A percentile compares a stretch with the other conserved stretches of the same genome.
Conservation (phyloP, 2,329 filamentous ascomycete genomes). For the Proliferodiscus dingleyae region DNA sequence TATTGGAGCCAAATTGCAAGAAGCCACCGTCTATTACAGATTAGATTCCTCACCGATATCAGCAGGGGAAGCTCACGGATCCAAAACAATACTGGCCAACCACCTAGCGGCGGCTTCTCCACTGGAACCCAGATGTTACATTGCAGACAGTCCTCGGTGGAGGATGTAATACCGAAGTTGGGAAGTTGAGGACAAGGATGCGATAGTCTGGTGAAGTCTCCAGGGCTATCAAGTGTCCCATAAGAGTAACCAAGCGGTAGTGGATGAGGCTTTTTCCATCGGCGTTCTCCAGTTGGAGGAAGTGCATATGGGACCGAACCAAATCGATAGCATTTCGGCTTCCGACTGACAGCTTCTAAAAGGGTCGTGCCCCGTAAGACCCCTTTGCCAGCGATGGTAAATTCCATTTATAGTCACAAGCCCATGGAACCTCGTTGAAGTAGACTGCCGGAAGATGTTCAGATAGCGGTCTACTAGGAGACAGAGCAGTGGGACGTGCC, state of each 20-base stretch:
- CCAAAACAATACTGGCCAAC: slow-evolving; percentile 2
- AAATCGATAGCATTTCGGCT: slow-evolving; percentile 10
- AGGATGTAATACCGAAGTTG: neutral
- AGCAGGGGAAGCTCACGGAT: slow-evolving; percentile 6
- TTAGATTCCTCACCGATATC: neutral
- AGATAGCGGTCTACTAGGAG: too few relatives aligned
- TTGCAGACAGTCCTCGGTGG: neutral
- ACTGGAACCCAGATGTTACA: neutral
- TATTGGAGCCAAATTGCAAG: slow-evolving; percentile 13
- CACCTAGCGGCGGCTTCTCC: neutral
- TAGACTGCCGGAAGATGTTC: too few relatives aligned
- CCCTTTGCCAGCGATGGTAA: slow-evolving; percentile 2
- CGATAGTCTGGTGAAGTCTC: slow-evolving; percentile 1
- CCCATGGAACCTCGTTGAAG: too few relatives aligned
- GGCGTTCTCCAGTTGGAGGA: neutral
- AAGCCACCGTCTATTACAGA: slow-evolving; percentile 11
- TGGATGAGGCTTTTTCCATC: neutral
- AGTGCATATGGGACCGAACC: neutral
- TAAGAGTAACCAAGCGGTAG: neutral
- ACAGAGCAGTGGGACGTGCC: too few relatives aligned
- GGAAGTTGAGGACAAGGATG: neutral
- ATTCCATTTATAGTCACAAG: too few relatives aligned
- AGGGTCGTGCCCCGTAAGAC: slow-evolving; percentile 4
- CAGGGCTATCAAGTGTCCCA: neutral
- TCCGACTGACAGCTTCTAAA: neutral